phyloP scores from a whole-genome alignment of 129 eudicot genomes.

The Flaveria trinervia region DNA sequence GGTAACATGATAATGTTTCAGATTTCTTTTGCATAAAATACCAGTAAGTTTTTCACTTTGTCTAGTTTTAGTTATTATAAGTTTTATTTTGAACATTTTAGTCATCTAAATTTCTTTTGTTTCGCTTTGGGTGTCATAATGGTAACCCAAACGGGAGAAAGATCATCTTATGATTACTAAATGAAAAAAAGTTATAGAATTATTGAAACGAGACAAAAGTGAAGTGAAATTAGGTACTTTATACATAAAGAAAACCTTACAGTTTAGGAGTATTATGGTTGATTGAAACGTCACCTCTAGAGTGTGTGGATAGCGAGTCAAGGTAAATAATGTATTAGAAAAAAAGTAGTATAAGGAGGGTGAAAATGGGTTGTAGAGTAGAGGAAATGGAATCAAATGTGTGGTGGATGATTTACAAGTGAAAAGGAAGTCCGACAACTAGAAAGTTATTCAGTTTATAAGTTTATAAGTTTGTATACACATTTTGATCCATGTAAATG shows the following conservation, averaged over 20 bases:
- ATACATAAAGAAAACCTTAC: background rate
- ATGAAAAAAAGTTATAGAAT: too few species aligned
- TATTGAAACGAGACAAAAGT: too few species aligned
- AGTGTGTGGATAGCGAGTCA: background rate
- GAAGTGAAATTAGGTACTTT: too few species aligned
- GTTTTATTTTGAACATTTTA: background rate
- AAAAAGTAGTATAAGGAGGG: conserved; percentile 8
- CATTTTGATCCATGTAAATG: conserved; percentile 27
- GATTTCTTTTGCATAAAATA: background rate
- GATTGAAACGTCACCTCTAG: background rate
- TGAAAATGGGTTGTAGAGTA: background rate
- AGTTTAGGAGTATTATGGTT: background rate
- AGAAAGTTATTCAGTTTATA: background rate
- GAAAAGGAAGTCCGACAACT: background rate
- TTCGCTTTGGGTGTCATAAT: background rate
- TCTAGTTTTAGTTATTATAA: background rate
- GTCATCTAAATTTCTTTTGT: background rate
- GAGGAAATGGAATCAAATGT: too few species aligned
- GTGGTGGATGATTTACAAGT: too few species aligned
- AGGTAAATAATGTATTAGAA: conserved; percentile 4
- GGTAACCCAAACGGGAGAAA: background rate
- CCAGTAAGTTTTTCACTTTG: background rate
- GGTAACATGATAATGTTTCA: conserved; percentile 2
- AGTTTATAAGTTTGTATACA: conserved; percentile 18
- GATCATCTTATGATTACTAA: background rate